phyloP scores from a whole-genome alignment of 2,329 filamentous ascomycete genomes.

The Neonectria coccinea region DNA sequence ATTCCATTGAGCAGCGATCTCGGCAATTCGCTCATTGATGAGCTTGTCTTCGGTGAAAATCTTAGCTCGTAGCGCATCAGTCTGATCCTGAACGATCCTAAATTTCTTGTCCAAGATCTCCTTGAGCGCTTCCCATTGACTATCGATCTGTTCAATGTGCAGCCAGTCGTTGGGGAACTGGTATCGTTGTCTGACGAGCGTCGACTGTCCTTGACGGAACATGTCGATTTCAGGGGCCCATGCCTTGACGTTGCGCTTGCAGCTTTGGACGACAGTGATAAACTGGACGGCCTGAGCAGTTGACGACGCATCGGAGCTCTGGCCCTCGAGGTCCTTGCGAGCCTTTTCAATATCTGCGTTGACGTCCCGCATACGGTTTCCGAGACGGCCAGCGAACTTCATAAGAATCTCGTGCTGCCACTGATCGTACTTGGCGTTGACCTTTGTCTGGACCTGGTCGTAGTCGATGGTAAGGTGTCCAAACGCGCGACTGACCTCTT shows the following conservation, averaged over 20 bases:
- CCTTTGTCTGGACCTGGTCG: conserved; percentile 97
- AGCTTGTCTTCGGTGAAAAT: conserved; percentile 94
- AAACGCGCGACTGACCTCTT: conserved; percentile 91
- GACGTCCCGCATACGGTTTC: conserved; percentile 90
- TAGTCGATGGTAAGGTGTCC: conserved; percentile 97
- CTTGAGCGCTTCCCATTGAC: conserved; percentile 93
- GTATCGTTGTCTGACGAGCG: conserved; percentile 89
- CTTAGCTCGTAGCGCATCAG: conserved; percentile 93
- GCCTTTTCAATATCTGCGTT: conserved; percentile 93
- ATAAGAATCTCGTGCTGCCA: conserved; percentile 98
- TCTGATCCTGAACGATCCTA: conserved; percentile 96
- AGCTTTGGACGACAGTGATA: conserved; percentile 97
- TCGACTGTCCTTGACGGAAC: conserved; percentile 95
- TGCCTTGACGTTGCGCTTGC: conserved; percentile 90
- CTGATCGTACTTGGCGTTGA: conserved; percentile 99
- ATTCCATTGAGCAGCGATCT: conserved; percentile 89
- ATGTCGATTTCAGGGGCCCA: conserved; percentile 97
- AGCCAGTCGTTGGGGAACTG: conserved; percentile 96
- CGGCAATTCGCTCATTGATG: conserved; percentile 86
- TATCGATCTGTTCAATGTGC: conserved; percentile 94
- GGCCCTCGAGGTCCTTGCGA: conserved; percentile 87
- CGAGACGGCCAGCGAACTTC: conserved; percentile 91
- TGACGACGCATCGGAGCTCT: conserved; percentile 92
- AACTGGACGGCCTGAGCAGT: conserved; percentile 98
- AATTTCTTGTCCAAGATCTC: conserved; percentile 92